These are phyloP conservation scores for Prunus yedoensis DNA, from an alignment of 331 rosid genomes.

Conservation along the genomic window DNA sequence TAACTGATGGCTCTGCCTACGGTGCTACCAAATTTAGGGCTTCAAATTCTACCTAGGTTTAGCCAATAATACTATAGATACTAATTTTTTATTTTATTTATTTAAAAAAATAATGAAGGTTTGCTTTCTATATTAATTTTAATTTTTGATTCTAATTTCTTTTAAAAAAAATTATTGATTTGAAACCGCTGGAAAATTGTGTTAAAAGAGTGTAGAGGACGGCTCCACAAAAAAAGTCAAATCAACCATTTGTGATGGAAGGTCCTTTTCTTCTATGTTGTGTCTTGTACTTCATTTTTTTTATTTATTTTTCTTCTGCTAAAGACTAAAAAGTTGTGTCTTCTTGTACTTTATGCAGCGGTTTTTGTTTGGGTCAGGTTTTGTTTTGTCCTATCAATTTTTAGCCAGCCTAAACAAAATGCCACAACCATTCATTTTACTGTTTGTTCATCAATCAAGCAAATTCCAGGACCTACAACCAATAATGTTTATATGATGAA, in stretches of 20 bases:
- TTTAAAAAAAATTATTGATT: too few relatives aligned
- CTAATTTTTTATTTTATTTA: too few relatives aligned
- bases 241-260: not conserved
- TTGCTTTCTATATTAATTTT: too few relatives aligned
- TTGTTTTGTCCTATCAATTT: not conserved
- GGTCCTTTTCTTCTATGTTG: not conserved
- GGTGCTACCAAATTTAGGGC: too few relatives aligned
- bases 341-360: not conserved
- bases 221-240: not conserved
- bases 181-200: not conserved
- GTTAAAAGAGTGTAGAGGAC: not conserved
- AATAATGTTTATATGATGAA: not conserved
- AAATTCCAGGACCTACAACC: not conserved
- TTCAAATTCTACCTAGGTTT: too few relatives aligned
- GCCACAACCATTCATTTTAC: not conserved
- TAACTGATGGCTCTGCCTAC: too few relatives aligned
- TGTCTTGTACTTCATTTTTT: not conserved
- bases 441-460: not conserved
- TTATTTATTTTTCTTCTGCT: not conserved
- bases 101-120: too few relatives aligned
- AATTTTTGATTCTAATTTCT: too few relatives aligned
- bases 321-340: not conserved
- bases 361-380: not conserved
- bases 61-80: too few relatives aligned
- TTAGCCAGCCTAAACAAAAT: slow-evolving; percentile 1